Percentiles rank a stretch among this genome's conserved stretches.
Conservation (phyloP, 2,329 filamentous ascomycete genomes). For the Nannizzia gypsea region DNA sequence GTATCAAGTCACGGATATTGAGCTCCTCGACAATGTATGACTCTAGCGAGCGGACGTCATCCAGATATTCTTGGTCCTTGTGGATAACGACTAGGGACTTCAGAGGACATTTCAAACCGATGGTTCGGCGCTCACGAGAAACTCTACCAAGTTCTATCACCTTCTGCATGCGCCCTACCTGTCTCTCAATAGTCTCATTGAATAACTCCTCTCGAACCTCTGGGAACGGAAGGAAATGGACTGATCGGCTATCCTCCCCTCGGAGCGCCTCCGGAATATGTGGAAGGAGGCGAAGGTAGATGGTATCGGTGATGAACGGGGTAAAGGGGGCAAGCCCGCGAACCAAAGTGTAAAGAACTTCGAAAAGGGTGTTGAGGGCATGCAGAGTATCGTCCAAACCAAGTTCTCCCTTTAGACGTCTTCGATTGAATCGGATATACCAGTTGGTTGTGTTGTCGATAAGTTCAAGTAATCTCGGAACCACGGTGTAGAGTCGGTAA, state of each 20-base stretch:
- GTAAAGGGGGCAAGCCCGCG: constrained; percentile 87
- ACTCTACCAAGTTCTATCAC: constrained; percentile 86
- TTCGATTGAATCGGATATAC: constrained; percentile 93
- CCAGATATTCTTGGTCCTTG: constrained; percentile 66
- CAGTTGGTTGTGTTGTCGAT: constrained; percentile 97
- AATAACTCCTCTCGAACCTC: constrained; percentile 81
- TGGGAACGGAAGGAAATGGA: constrained; percentile 87
- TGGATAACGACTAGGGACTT: constrained; percentile 86
- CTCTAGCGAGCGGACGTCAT: constrained; percentile 74
- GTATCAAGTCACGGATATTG: constrained; percentile 73
- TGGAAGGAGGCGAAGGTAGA: constrained; percentile 72
- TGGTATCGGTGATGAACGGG: constrained; percentile 88
- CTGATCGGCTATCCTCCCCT: constrained; percentile 64
- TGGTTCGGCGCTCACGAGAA: constrained; percentile 69
- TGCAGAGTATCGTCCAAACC: constrained; percentile 76
- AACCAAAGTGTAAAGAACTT: constrained; percentile 80
- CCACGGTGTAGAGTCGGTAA: constrained; percentile 80
- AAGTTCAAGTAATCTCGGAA: constrained; percentile 66
- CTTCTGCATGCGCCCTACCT: constrained; percentile 82
- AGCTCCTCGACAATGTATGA: constrained; percentile 86
- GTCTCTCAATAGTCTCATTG: constrained; percentile 71
- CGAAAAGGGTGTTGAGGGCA: constrained; percentile 86
- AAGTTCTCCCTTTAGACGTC: constrained; percentile 79
- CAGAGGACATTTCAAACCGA: constrained; percentile 81
- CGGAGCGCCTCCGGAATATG: constrained; percentile 63